Percentiles rank a stretch among this genome's conserved stretches.
phyloP scores from a whole-genome alignment of 352 stramenopile genomes.

The Bremia lactucae region DNA sequence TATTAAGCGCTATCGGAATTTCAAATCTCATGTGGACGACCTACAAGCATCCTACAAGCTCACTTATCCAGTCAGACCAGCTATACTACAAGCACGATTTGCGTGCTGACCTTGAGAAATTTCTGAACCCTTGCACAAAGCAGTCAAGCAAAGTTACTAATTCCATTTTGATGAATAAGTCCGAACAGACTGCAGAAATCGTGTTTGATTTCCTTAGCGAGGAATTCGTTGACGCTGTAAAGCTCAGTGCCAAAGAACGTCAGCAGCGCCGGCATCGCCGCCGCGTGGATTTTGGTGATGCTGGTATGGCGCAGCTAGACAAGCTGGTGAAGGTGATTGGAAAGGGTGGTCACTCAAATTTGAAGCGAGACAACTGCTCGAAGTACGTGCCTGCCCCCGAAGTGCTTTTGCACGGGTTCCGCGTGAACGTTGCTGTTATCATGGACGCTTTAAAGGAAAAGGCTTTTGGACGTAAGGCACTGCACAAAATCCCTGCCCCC shows the following conservation, averaged over 20 bases:
- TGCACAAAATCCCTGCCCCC: conserved; percentile 57
- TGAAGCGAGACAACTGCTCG: conserved; percentile 52
- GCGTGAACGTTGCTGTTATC: conserved; percentile 43
- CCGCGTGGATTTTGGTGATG: conserved; percentile 59
- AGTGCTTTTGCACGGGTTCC: conserved; percentile 59
- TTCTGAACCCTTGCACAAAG: conserved; percentile 38
- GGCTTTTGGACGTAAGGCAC: conserved; percentile 44
- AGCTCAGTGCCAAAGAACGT: conserved; percentile 47
- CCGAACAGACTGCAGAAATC: conserved; percentile 20
- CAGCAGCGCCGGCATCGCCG: conserved; percentile 40
- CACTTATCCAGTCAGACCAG: conserved; percentile 10
- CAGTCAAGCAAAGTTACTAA: conserved; percentile 25
- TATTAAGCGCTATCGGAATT: conserved; percentile 18
- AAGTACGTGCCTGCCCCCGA: conserved; percentile 68
- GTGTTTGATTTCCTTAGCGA: conserved; percentile 64
- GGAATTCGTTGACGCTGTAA: conserved; percentile 47
- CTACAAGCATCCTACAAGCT: conserved; percentile 15
- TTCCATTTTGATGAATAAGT: conserved; percentile 20
- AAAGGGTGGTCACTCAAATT: conserved; percentile 53
- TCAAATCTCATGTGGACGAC: conserved; percentile 9
- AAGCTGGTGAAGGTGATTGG: conserved; percentile 57
- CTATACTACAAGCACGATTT: conserved; percentile 24
- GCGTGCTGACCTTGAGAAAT: conserved; percentile 30
- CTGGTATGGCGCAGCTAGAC: conserved; percentile 60
- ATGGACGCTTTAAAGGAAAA: conserved; percentile 70